These are phyloP conservation scores for Combretum micranthum DNA, from an alignment of 345 rosid genomes.

Conservation along the genomic window DNA sequence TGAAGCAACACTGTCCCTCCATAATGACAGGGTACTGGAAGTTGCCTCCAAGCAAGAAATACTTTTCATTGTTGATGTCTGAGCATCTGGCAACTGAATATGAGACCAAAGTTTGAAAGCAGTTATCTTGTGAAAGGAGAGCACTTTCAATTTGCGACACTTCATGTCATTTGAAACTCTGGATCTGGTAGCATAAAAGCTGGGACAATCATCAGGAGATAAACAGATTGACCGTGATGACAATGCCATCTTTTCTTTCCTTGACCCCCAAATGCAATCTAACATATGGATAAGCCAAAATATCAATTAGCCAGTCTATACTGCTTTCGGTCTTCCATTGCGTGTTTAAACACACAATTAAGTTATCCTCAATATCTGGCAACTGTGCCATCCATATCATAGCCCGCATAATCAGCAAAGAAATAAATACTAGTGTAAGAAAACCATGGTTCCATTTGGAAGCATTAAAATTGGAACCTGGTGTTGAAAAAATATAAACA, in stretches of 20 bases:
- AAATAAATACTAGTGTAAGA: no score
- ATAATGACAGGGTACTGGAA: neutral
- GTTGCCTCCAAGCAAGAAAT: neutral
- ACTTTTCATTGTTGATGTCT: neutral
- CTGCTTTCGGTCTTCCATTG: neutral
- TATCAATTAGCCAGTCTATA: neutral
- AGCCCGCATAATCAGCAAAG: no score
- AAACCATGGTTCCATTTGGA: no score
- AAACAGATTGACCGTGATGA: constrained; percentile 37
- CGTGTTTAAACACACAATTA: no score
- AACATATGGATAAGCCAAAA: constrained; percentile 1
- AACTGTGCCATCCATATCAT: no score
- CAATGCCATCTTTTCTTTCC: constrained; percentile 46
- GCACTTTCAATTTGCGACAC: constrained; percentile 23
- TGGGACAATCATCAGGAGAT: constrained; percentile 32
- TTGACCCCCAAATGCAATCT: constrained; percentile 25
- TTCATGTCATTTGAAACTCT: constrained; percentile 21
- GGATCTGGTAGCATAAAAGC: constrained; percentile 19
- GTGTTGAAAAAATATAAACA: no score
- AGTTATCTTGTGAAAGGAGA: constrained; percentile 17
- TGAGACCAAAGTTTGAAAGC: constrained; percentile 27
- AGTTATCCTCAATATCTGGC: no score
- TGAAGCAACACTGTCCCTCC: constrained; percentile 30
- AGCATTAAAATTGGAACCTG: no score
- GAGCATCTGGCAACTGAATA: constrained; percentile 13